Evolutionary conservation across 208 protist genomes (phyloP).

Genomic region (Wallacemonas sp.): DNA sequence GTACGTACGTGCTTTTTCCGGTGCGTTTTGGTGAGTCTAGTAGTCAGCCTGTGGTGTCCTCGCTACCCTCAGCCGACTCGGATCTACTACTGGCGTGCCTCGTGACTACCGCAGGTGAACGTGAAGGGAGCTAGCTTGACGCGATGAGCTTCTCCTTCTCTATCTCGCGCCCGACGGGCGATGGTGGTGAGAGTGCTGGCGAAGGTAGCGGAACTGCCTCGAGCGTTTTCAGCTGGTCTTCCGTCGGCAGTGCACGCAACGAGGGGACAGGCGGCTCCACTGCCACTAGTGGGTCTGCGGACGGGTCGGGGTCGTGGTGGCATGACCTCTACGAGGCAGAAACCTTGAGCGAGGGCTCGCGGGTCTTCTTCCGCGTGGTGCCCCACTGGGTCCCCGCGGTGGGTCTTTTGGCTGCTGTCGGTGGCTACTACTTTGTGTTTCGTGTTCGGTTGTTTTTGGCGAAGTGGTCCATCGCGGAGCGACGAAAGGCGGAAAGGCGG

Average conservation of each 20-base stretch:
- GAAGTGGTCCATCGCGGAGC: slow-evolving; percentile 72
- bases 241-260: neutral
- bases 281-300: neutral
- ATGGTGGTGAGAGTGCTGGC: neutral
- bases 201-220: neutral
- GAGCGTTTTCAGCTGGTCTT: neutral
- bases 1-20: too few species aligned
- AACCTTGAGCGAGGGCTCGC: slow-evolving; percentile 43
- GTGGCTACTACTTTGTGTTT: slow-evolving; percentile 59
- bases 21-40: too few species aligned
- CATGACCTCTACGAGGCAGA: slow-evolving; percentile 63
- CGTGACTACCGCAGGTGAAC: too few species aligned
- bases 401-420: slow-evolving; percentile 31
- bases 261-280: neutral
- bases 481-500: slow-evolving; percentile 62
- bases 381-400: slow-evolving; percentile 72
- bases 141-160: neutral
- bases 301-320: slow-evolving; percentile 21
- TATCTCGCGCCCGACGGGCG: neutral
- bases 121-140: too few species aligned
- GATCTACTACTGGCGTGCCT: too few species aligned
- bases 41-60: too few species aligned
- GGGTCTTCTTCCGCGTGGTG: slow-evolving; percentile 48
- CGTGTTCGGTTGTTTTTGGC: slow-evolving; percentile 70
- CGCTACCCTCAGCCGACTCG: too few species aligned